These are phyloP conservation scores for Nicotiana tabacum DNA, from an alignment of 257 asterid species.

Conservation along the genomic window DNA sequence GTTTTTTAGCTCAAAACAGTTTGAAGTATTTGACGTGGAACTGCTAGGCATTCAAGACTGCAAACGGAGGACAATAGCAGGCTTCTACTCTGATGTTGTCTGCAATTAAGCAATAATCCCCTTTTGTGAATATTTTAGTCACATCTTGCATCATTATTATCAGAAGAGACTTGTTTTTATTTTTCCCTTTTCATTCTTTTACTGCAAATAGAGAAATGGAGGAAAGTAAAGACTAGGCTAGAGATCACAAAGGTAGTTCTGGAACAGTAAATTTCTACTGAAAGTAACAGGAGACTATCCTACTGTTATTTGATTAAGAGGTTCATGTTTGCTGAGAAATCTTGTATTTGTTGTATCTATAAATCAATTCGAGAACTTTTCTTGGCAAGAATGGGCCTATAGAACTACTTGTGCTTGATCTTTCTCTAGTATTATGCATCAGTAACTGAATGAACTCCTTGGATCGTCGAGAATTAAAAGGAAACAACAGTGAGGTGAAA, in stretches of 20 bases:
- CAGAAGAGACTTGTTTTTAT: background rate
- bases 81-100: constrained; percentile 91
- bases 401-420: background rate
- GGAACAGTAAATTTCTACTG: background rate
- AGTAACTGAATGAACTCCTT: too few relatives aligned
- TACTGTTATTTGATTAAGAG: background rate
- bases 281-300: background rate
- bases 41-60: constrained; percentile 80
- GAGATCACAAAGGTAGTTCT: background rate
- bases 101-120: constrained; percentile 42
- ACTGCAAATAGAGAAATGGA: background rate
- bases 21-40: constrained; percentile 86
- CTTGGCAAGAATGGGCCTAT: background rate
- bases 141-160: background rate
- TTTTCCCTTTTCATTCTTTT: background rate
- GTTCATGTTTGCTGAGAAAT: background rate
- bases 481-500: background rate
- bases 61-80: constrained; percentile 71
- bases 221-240: background rate
- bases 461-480: background rate
- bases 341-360: background rate
- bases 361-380: background rate
- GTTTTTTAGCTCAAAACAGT: constrained; percentile 91
- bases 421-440: too few relatives aligned
- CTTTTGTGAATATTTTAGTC: constrained; percentile 1